A percentile compares a stretch with the other conserved stretches of the same genome.
Evolutionary conservation across 768 basidiomycete species (phyloP).

Genomic region (Pisolithus albus): DNA sequence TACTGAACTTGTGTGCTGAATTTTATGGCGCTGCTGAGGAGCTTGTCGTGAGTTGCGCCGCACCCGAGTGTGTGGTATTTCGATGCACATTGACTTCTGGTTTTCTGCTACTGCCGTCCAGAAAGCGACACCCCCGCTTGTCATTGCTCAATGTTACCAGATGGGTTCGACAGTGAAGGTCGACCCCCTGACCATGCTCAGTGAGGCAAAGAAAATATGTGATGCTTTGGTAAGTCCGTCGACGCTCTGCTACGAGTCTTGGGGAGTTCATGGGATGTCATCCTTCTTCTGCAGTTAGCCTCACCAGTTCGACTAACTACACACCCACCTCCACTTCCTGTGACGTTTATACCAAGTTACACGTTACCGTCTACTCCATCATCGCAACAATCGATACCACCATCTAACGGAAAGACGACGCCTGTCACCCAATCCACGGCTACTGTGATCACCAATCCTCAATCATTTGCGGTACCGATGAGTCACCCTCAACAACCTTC

Average conservation of each 20-base stretch:
- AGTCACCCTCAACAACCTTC: conserved; percentile 45
- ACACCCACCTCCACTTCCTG: conserved; percentile 57
- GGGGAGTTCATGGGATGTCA: conserved; percentile 7
- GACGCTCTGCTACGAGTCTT: neutral
- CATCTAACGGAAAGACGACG: conserved; percentile 28
- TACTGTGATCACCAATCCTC: conserved; percentile 60
- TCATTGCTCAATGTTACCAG: conserved; percentile 76
- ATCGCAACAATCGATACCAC: conserved; percentile 33
- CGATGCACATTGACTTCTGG: conserved; percentile 7
- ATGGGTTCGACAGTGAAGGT: conserved; percentile 63
- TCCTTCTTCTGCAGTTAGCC: conserved; percentile 43
- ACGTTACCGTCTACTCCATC: conserved; percentile 15
- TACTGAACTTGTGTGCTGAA: conserved; percentile 74
- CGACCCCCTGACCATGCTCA: conserved; percentile 67
- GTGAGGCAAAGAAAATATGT: conserved; percentile 71
- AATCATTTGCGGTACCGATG: conserved; percentile 67
- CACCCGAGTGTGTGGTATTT: conserved; percentile 6
- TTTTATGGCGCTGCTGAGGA: conserved; percentile 85
- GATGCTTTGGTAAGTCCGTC: conserved; percentile 55
- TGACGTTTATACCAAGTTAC: conserved; percentile 41
- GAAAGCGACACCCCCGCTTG: conserved; percentile 57
- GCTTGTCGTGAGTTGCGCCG: conserved; percentile 54
- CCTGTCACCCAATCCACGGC: conserved; percentile 30
- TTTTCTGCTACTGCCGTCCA: conserved; percentile 12
- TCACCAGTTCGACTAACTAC: conserved; percentile 67